Base-by-base conservation (phyloP, 2,329 filamentous ascomycete genomes). In the Akanthomyces uredinophilus region DNA sequence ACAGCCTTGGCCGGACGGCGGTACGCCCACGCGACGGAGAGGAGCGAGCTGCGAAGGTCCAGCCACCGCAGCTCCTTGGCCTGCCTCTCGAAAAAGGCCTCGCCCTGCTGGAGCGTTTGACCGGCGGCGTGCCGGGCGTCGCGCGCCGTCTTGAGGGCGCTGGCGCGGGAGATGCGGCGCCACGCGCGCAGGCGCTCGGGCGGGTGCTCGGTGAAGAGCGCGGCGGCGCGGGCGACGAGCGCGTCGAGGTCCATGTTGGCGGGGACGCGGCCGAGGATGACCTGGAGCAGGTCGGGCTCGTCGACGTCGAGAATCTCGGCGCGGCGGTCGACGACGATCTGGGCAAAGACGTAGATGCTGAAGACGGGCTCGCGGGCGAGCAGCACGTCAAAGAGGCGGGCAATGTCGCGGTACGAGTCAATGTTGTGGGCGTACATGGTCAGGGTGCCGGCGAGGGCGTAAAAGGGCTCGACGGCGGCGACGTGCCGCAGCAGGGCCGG, bases 361-460 rank as follows among this genome's bases (percentile, higher is more conserved):
- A 96, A 92, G 44, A 90, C 89, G n/a, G 93, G 91, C 73, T 96
- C 91, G 54, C 85, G 86, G 3, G 94, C 91, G 5, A 99, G 81
- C 53, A 99, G 83, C 60, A 94, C 93, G 76, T 99, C 95, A 73
- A 97, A 99, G 1, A 99, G 79, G 27, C 95, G 86, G 39, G 92
- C 86, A 70, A 99, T 98, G 67, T 94, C 90, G 65, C 85, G 85
- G 72, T 96, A 97, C 47, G 89, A 87, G 74, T 95, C 88, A 64
- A 99, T 92, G 73, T 98, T 94, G 76, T 99, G 95, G 20, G 95
- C 92, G 74, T 97, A 99, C 79, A 99, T 87, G 39, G 96, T 99
- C 49, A 99, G 82, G 0, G 92, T 96, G 53, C 92, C 92, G n/a
- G 91, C 87, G 5, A 99, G 81, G 5, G 95, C 95, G 74, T 96